A percentile compares a stretch with the other conserved stretches of the same genome.
Evolutionary conservation across 2,329 filamentous ascomycete genomes (phyloP).

Genomic region (Zymoseptoria ardabiliae): DNA sequence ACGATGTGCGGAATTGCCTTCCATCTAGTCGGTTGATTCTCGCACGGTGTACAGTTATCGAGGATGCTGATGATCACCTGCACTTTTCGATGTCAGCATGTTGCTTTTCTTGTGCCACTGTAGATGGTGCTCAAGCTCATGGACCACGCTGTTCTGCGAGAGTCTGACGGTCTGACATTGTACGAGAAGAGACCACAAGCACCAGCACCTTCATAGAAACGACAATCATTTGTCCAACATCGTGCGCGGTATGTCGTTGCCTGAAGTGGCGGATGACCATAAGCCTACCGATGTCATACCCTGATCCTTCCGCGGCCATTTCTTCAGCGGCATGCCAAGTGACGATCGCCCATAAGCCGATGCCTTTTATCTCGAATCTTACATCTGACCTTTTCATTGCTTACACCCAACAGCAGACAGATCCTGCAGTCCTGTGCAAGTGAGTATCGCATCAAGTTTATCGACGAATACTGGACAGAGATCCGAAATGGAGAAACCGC

Average conservation of each 20-base stretch:
- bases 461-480: neutral
- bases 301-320: neutral
- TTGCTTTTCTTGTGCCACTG: neutral
- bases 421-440: neutral
- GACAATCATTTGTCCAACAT: neutral
- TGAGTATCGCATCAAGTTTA: neutral
- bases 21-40: too few species aligned
- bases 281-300: neutral
- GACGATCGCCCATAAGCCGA: neutral
- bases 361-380: neutral
- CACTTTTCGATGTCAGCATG: neutral
- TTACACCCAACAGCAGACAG: neutral
- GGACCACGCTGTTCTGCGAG: too few species aligned
- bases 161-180: neutral
- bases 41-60: neutral
- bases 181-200: neutral
- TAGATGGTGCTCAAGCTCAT: too few species aligned
- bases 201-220: neutral
- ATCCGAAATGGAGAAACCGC: neutral
- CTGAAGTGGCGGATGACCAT: neutral
- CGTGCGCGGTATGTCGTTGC: neutral
- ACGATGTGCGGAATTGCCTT: too few species aligned
- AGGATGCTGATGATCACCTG: neutral
- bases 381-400: neutral
- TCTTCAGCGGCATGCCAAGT: neutral